Evolutionary conservation across 371 early-diverging fungal genomes (phyloP).

Genomic region (Chytridiales sp.): DNA sequence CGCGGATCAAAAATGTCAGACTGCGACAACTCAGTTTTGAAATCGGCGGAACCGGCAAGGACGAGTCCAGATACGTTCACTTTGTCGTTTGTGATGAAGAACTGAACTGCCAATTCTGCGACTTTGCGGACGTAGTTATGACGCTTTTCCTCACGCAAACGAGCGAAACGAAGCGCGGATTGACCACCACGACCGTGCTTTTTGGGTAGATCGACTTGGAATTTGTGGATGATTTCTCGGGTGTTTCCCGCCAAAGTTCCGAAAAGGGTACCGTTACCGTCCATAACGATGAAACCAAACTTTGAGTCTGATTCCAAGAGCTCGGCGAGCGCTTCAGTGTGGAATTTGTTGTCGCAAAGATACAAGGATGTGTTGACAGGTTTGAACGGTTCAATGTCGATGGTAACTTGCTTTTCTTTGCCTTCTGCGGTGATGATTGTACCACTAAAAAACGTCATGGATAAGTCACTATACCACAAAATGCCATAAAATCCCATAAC

Average conservation of each 20-base stretch:
- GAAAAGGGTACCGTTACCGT: conserved; percentile 98
- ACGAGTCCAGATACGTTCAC: conserved; percentile 94
- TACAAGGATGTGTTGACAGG: conserved; percentile 99
- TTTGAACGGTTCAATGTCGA: conserved; percentile 99
- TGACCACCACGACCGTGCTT: conserved; percentile 99
- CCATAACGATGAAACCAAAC: conserved; percentile 99
- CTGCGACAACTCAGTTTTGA: conserved; percentile 94
- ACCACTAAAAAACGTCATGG: conserved; percentile 69
- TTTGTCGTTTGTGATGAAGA: conserved; percentile 91
- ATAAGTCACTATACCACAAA: background rate
- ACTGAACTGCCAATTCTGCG: conserved; percentile 91
- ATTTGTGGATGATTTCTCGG: conserved; percentile 94
- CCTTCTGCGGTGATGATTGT: conserved; percentile 98
- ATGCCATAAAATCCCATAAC: no score
- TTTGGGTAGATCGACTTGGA: conserved; percentile 98
- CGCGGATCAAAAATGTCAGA: conserved; percentile 95
- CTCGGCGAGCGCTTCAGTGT: conserved; percentile 93
- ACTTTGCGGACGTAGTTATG: conserved; percentile 99
- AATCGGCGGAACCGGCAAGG: conserved; percentile 98
- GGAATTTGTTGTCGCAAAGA: conserved; percentile 99
- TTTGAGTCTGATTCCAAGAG: conserved; percentile 94
- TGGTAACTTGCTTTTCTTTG: conserved; percentile 99
- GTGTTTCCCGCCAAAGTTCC: conserved; percentile 97
- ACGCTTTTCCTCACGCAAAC: conserved; percentile 98
- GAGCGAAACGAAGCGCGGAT: conserved; percentile 99